Evolutionary conservation across 2,329 filamentous ascomycete genomes (phyloP).

Genomic region (Decorospora gaudefroyi): DNA sequence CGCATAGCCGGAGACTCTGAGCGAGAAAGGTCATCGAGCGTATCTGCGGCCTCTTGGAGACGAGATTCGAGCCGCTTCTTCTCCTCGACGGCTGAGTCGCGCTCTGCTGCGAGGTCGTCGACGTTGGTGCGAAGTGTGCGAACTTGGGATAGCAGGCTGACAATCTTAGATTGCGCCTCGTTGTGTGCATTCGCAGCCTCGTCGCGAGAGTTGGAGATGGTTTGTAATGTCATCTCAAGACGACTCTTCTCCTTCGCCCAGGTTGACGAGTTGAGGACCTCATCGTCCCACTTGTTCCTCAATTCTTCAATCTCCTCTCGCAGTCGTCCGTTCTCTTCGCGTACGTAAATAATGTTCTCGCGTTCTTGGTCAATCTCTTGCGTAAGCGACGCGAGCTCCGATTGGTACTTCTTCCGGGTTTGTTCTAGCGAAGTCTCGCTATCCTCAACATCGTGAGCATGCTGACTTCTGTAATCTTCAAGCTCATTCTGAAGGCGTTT

Average conservation of each 20-base stretch:
- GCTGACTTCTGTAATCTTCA: constrained; percentile 93
- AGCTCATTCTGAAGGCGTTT: constrained; percentile 95
- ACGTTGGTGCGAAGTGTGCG: constrained; percentile 79
- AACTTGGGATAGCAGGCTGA: constrained; percentile 87
- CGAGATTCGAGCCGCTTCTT: constrained; percentile 87
- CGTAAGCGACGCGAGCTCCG: constrained; percentile 84
- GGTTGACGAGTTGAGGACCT: constrained; percentile 94
- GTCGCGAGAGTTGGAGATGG: constrained; percentile 87
- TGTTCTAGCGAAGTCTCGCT: constrained; percentile 96
- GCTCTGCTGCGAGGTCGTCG: constrained; percentile 83
- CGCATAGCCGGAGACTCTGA: constrained; percentile 86
- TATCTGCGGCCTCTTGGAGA: constrained; percentile 82
- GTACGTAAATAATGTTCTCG: constrained; percentile 82
- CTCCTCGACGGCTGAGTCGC: constrained; percentile 82
- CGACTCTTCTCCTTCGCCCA: constrained; percentile 98
- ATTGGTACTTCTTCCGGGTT: constrained; percentile 95
- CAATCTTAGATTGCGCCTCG: constrained; percentile 91
- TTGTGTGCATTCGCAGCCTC: constrained; percentile 93
- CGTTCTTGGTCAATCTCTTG: constrained; percentile 93
- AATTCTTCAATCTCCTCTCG: constrained; percentile 96
- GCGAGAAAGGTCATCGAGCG: constrained; percentile 83
- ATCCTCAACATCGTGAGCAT: constrained; percentile 95
- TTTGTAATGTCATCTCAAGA: constrained; percentile 84
- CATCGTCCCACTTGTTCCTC: constrained; percentile 95
- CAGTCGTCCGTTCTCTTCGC: constrained; percentile 82